These are phyloP conservation scores for Pezicula radicicola DNA, from an alignment of 2,329 filamentous ascomycete genomes.

Conservation along the genomic window DNA sequence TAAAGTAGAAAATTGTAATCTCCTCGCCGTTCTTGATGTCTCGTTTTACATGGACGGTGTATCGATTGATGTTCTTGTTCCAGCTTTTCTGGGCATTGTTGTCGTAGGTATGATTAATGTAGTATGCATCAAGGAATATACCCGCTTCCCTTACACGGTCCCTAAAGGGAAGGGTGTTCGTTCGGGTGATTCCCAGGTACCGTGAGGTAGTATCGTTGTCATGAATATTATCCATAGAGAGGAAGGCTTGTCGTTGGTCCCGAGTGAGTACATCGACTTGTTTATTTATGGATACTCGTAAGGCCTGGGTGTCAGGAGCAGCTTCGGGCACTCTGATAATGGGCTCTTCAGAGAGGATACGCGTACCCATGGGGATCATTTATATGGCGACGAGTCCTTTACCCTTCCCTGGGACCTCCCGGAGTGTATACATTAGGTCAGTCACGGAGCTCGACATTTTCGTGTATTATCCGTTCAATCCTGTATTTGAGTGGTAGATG, in stretches of 20 bases:
- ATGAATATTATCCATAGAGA: constrained; percentile 11
- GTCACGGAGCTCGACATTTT: no score
- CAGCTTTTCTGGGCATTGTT: constrained; percentile 33
- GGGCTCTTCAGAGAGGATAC: constrained; percentile 36
- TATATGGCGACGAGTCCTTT: constrained; percentile 35
- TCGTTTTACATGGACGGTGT: constrained; percentile 31
- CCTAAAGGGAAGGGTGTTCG: constrained; percentile 10
- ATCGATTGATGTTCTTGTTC: constrained; percentile 28
- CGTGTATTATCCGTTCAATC: no score
- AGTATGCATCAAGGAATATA: constrained; percentile 31
- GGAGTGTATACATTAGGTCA: constrained; percentile 15
- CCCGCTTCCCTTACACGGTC: constrained; percentile 25
- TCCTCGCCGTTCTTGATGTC: constrained; percentile 33
- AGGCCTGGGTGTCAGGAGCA: background rate
- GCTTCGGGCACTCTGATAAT: constrained; percentile 29
- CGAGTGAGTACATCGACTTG: constrained; percentile 9
- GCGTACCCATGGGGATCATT: constrained; percentile 34
- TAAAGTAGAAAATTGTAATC: constrained; percentile 33
- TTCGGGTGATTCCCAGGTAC: constrained; percentile 14
- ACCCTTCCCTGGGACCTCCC: constrained; percentile 32
- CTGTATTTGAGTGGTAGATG: no score
- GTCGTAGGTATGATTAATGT: constrained; percentile 35
- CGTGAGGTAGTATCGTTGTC: background rate
- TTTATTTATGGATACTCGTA: constrained; percentile 4
- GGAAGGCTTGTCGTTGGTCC: constrained; percentile 9